phyloP scores from a whole-genome alignment of 1,139 yeast genomes.

The Pichia sp. region DNA sequence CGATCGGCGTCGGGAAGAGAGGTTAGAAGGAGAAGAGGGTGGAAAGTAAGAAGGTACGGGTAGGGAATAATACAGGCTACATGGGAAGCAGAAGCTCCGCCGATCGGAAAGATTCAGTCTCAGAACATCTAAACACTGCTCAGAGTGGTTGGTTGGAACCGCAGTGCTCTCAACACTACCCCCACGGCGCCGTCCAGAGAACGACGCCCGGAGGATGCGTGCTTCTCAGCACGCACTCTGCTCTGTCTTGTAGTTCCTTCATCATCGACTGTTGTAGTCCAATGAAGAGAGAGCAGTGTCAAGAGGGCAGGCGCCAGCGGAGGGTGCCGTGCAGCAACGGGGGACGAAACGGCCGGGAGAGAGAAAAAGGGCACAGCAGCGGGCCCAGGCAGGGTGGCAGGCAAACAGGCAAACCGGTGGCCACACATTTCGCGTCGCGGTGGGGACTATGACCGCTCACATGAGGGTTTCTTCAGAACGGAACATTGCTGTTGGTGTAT shows the following conservation, averaged over 20 bases:
- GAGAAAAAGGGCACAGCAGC: background rate
- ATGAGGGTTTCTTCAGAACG: background rate
- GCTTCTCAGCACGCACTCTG: slow-evolving; percentile 7
- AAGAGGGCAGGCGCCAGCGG: background rate
- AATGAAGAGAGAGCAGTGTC: background rate
- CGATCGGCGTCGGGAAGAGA: background rate
- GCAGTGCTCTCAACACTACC: slow-evolving; percentile 4
- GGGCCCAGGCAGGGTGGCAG: too few species aligned
- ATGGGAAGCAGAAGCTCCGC: too few species aligned
- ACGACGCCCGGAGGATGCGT: background rate
- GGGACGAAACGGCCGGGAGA: background rate
- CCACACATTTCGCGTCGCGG: background rate
- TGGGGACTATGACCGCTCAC: background rate
- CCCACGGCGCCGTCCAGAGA: background rate
- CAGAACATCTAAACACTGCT: slow-evolving; percentile 1
- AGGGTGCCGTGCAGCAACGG: background rate
- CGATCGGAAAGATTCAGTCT: background rate
- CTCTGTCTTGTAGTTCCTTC: slow-evolving; percentile 3
- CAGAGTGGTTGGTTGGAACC: slow-evolving; percentile 5
- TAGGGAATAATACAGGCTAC: too few species aligned
- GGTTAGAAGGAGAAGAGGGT: background rate
- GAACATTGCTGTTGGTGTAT: too few species aligned
- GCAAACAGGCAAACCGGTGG: too few species aligned
- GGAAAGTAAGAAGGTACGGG: too few species aligned
- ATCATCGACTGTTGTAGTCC: slow-evolving; percentile 14